Base-by-base conservation (phyloP, 345 rosid species). In the Brassica nigra region DNA sequence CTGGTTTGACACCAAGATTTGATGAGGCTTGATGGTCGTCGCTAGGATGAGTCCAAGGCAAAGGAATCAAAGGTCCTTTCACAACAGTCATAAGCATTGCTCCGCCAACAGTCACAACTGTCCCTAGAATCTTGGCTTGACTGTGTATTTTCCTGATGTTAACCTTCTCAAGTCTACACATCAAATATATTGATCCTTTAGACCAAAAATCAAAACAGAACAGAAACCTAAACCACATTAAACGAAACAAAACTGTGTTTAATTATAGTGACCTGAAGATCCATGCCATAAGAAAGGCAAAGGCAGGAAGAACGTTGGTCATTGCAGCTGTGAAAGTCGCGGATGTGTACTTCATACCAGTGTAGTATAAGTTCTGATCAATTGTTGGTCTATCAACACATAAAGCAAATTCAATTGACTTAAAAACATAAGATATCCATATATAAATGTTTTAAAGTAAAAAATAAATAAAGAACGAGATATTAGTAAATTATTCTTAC, bases 241-340 rank as follows among this genome's bases (percentile, higher is more conserved):
- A 61, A 27, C 0, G 30, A 61, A 67, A 15, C 18, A 6, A 59
- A 58, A 58, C n/a, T 2, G 27, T 33, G 8, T 33, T 9, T 55
- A 23, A 23, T 23, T 23, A 23, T 23, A 49, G 8, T 36, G 84
- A 94, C 99, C 91, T 83, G 69, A 83, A 79, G 33, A 85, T 65
- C 95, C 99, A 95, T 34, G 99, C 97, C 94, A 95, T 80, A 5
- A 92, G 31, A 82, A 95, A 92, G 34, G 96, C 88, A 47, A 92
- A 89, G 65, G 98, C 98, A 2, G 99, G 99, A 36, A 90, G 87
- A 72, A 91, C 67, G 74, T 93, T 95, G 82, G 87, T 72, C 94
- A 93, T 85, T 37, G 99, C 90, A 61, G 94, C 33, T 54, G 96
- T 75, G 82, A 90, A 92, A 12, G 96, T 89, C 9, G 99, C 99